Base-by-base conservation (phyloP, 441 rosid species). In the Corymbia citriodora region DNA sequence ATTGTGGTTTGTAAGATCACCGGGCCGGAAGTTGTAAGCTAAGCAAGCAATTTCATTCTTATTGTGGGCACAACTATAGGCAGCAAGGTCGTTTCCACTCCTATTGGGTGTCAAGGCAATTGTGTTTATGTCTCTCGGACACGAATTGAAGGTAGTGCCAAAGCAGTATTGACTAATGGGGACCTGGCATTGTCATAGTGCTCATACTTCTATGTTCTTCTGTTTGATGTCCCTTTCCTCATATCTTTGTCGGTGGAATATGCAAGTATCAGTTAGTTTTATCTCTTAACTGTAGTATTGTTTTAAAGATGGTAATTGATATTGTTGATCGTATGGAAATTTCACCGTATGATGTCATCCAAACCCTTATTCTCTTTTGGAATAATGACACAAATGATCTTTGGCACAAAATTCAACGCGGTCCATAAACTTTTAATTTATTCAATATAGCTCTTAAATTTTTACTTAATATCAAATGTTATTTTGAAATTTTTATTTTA, bases 111-210 rank as follows among this genome's bases (percentile, higher is more conserved):
- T 49, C 89, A 92, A 7, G 93, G 95, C 17, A 91, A 95, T 90
- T 92, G 99, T 11, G 98, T 97, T 49, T 93, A 33, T 33, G 99
- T 98, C 88, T 93, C 94, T 40, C 96, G 94, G 92, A 98, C 99
- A 55, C 94, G 98, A 90, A 97, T 98, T 10, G 99, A 98, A 91
- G 99, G 99, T 89, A 98, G 99, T 61, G 97, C 97, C 25, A 96
- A 93, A 93, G 99, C 99, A 57, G 98, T 98, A 55, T 92, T 94
- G 70, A 97, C 99, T 29, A 95, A 92, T 40, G 99, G 99, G 88
- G 97, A 93, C 91, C 93, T 97, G 88, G 94, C 94, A 45, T 92
- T 98, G 94, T 96, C 63, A 96, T 98, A 89, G 95, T 89, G 95
- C 98, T 86, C 95, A 93, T 88, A 91, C 97, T 79, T 92, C 91